Base-by-base conservation (phyloP, 805 yeast genomes). In the Wickerhamomyces rabaulensis region DNA sequence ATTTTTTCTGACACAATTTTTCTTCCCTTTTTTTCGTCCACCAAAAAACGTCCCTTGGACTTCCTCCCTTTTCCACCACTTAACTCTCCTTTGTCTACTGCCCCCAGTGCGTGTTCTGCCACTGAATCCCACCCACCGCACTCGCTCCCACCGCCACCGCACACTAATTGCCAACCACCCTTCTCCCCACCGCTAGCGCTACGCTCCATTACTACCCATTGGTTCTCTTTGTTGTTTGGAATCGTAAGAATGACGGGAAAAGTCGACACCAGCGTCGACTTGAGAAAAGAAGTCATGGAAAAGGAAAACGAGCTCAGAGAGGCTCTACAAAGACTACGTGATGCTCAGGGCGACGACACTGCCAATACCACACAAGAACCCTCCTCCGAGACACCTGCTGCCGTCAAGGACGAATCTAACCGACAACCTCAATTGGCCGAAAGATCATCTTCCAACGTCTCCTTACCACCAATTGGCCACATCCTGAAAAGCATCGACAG, bases 401-500 rank as follows among this genome's bases (percentile, higher is more conserved):
- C n/a, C 6, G 27, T 7, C 7, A 27, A 27, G 9, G 31, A 27
- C 4, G n/a, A 27, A 27, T 10, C 13, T 12, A 17, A 29, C 7
- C 7, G 7, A 29, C 16, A 29, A 29, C 35, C 35, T 29, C 17
- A 29, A 29, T 29, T 29, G 35, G 35, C 17, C 8, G 12, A 33
- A 33, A 33, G 36, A 33, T 33, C 36, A 4, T 33, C 36, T 25
- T 37, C 44, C 10, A 43, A 40, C 9, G 25, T 48, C 5, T 44
- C 50, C 5, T 46, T 60, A 10, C 64, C 64, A 2, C 56, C 64
- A 13, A 59, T 60, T 23, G 52, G 50, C 22, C 55, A 53, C 29
- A 57, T 60, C 2, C 43, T 60, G 13, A 52, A 55, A 39, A 56
- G 42, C 17, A 60, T 60, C 35, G 63, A 60, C 42, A 47, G 50